Base-by-base conservation (phyloP, 108 stramenopile genomes). In the Hondaea fermentalgiana region DNA sequence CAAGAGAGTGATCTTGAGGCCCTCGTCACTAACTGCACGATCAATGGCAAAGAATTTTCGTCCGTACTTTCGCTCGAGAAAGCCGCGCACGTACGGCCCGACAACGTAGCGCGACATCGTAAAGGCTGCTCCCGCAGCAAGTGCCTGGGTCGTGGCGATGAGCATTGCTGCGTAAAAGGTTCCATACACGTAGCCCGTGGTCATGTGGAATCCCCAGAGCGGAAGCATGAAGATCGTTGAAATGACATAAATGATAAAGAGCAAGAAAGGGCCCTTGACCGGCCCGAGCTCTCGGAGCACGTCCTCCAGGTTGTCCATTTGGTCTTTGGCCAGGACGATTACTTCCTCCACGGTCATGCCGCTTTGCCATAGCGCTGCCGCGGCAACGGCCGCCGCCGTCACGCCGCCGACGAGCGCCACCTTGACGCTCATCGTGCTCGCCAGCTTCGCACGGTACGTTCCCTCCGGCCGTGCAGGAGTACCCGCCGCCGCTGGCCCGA, bases 151-250 rank as follows among this genome's bases (percentile, higher is more conserved):
- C 16, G 5, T 83, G 25, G 76, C 76, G 76, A 83, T 83, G 49
- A 83, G 76, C n/a, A 83, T n/a, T 8, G 76, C 76, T 12, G 76
- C 76, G 25, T 53, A 83, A 45, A 83, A 83, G 6, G 76, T 83
- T 23, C 76, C 76, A 45, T 83, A 83, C 6, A 53, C 76, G 28
- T 83, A 83, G 49, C 76, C 76, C 10, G 49, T 53, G 19, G 76
- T 53, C 76, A 83, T 83, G 76, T 83, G 76, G 51, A 83, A 83
- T 10, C 76, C 76, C 76, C 76, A 83, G 51, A 83, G 76, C 51
- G 76, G 76, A 23, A 83, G 76, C 76, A 83, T 83, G 76, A 83
- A 83, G 28, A 83, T 28, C 51, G 76, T 83, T 8, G 76, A 53
- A 45, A 83, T 53, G 16, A 83, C 49, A 23, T 83, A 83, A 45